phyloP scores from a whole-genome alignment of 2,329 filamentous ascomycete genomes.

The Aspergillus hiratsukae region DNA sequence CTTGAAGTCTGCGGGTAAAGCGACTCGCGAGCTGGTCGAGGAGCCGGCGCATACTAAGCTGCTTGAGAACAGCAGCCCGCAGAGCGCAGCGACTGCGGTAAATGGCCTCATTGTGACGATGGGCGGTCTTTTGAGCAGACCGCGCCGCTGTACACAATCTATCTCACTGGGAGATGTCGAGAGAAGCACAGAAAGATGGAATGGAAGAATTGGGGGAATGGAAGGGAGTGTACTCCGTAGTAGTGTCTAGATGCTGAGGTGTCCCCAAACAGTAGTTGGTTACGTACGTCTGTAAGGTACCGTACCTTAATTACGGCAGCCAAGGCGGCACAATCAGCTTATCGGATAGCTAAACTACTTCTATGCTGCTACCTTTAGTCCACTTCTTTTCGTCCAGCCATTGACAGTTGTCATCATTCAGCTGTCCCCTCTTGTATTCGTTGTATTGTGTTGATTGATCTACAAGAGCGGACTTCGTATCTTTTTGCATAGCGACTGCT shows the following conservation, averaged over 20 bases:
- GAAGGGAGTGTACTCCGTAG: not conserved
- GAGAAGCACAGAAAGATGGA: not conserved
- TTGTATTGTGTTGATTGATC: not conserved
- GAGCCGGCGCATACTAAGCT: constrained; percentile 30
- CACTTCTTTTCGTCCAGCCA: not conserved
- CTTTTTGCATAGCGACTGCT: not conserved
- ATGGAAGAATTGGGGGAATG: not conserved
- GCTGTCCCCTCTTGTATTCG: not conserved
- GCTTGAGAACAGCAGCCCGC: constrained; percentile 32
- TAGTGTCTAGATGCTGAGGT: not conserved
- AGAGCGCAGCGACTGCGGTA: constrained; percentile 32
- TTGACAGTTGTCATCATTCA: not conserved
- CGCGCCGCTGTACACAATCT: constrained; percentile 22
- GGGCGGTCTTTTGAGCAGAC: constrained; percentile 22
- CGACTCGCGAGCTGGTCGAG: constrained; percentile 28
- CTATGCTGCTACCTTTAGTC: too few species aligned
- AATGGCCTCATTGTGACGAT: constrained; percentile 38
- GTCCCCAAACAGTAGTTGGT: not conserved
- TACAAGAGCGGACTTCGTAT: not conserved
- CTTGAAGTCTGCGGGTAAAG: constrained; percentile 56
- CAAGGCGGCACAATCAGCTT: constrained; percentile 1
- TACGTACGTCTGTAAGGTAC: not conserved
- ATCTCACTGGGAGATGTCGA: constrained; percentile 6
- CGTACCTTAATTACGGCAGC: not conserved
- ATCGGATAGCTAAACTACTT: constrained; percentile 2